These are phyloP conservation scores for Pleurotus tuoliensis DNA, from an alignment of 768 basidiomycete species.

Conservation along the genomic window DNA sequence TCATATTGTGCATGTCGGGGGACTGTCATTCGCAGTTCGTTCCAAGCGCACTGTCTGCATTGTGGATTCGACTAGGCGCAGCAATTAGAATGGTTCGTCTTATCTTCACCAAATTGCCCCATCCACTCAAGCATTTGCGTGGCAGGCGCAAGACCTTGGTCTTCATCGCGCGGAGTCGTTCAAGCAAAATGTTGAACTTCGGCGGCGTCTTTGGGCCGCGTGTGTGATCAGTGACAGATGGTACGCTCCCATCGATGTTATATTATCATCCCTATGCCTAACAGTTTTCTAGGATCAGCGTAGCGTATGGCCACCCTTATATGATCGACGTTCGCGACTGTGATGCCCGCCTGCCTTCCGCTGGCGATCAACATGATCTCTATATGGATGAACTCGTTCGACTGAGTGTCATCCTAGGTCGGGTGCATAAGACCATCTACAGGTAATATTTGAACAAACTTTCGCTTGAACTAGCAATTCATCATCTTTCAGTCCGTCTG, in stretches of 20 bases:
- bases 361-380: slow-evolving; percentile 71
- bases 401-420: slow-evolving; percentile 85
- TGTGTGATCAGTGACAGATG: slow-evolving; percentile 95
- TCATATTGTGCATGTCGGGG: slow-evolving; percentile 83
- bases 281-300: slow-evolving; percentile 57
- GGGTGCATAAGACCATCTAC: slow-evolving; percentile 91
- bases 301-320: slow-evolving; percentile 89
- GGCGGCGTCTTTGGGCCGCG: slow-evolving; percentile 89
- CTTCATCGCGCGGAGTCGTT: slow-evolving; percentile 89
- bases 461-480: slow-evolving; percentile 3
- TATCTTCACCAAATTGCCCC: slow-evolving; percentile 6
- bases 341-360: slow-evolving; percentile 89
- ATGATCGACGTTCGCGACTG: slow-evolving; percentile 98
- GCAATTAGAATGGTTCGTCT: slow-evolving; percentile 87
- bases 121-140: not conserved
- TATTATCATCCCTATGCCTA: not conserved
- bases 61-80: slow-evolving; percentile 83
- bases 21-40: slow-evolving; percentile 91
- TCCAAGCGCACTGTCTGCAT: slow-evolving; percentile 77
- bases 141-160: slow-evolving; percentile 92
- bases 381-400: slow-evolving; percentile 92
- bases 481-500: slow-evolving; percentile 62
- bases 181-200: slow-evolving; percentile 78
- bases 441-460: slow-evolving; percentile 41
- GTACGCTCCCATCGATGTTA: slow-evolving; percentile 35